phyloP scores from a whole-genome alignment of 805 yeast genomes.

The Wickerhamiella qilinensis region DNA sequence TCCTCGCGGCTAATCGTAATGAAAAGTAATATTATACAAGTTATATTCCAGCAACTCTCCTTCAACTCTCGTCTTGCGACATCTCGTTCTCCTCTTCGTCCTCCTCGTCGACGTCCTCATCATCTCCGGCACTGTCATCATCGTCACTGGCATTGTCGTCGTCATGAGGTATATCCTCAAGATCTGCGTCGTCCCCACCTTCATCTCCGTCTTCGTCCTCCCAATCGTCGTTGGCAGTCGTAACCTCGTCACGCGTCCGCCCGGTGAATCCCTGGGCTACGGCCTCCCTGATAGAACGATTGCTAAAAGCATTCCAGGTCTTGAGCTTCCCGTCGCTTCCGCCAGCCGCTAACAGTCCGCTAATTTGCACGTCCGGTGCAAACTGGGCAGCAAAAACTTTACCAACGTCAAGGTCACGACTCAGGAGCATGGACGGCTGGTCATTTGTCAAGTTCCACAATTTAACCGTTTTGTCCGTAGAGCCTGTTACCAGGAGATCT shows the following conservation, averaged over 20 bases:
- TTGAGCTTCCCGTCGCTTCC: conserved; percentile 75
- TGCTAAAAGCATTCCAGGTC: conserved; percentile 84
- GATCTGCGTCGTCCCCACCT: conserved; percentile 4
- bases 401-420: conserved; percentile 89
- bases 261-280: conserved; percentile 29
- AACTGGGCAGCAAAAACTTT: conserved; percentile 70
- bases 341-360: conserved; percentile 73
- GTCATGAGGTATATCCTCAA: background rate
- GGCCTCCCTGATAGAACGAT: conserved; percentile 56
- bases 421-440: conserved; percentile 70
- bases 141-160: background rate
- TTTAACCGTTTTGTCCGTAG: conserved; percentile 74
- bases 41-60: too few species aligned
- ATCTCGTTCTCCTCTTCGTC: conserved; percentile 3
- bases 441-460: conserved; percentile 61
- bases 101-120: background rate
- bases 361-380: conserved; percentile 74
- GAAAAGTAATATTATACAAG: too few species aligned
- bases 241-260: conserved; percentile 5
- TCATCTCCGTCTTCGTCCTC: conserved; percentile 10
- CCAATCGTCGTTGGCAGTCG: conserved; percentile 9
- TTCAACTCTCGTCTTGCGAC: conserved; percentile 2
- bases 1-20: too few species aligned
- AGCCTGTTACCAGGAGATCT: conserved; percentile 70
- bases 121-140: background rate